Evolutionary conservation across 345 rosid species (phyloP).

Genomic region (Bruguiera gymnorhiza): DNA sequence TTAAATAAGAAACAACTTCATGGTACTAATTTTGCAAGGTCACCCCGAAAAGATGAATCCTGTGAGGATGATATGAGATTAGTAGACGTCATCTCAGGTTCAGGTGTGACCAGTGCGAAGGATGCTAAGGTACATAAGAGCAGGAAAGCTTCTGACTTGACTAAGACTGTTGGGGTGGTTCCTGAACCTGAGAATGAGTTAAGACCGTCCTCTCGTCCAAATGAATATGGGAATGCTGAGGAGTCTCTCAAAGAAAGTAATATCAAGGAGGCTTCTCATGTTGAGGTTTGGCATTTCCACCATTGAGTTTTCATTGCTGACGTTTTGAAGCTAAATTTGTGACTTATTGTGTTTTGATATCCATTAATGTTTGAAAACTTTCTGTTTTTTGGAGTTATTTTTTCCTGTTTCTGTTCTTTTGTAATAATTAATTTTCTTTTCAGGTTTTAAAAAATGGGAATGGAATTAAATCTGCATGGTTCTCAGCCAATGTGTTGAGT

Average conservation of each 20-base stretch:
- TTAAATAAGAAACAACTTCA: slow-evolving; percentile 34
- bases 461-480: slow-evolving; percentile 76
- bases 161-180: slow-evolving; percentile 38
- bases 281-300: slow-evolving; percentile 55
- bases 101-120: slow-evolving; percentile 39
- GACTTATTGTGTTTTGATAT: neutral
- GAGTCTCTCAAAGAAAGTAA: slow-evolving; percentile 33
- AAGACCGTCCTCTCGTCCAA: slow-evolving; percentile 32
- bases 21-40: slow-evolving; percentile 32
- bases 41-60: slow-evolving; percentile 29
- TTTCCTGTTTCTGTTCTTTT: neutral
- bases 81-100: slow-evolving; percentile 38
- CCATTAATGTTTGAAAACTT: neutral
- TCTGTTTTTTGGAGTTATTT: neutral
- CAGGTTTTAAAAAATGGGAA: slow-evolving; percentile 80
- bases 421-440: neutral
- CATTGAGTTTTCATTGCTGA: neutral
- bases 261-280: slow-evolving; percentile 68
- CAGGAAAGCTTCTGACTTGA: slow-evolving; percentile 39
- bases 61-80: slow-evolving; percentile 41
- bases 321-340: neutral
- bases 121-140: slow-evolving; percentile 42
- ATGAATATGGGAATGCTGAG: slow-evolving; percentile 31
- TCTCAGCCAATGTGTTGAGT: slow-evolving; percentile 62
- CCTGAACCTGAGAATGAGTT: slow-evolving; percentile 43